Conservation (phyloP, 192 early-diverging fungal species). For the Backusella liffmaniae region DNA sequence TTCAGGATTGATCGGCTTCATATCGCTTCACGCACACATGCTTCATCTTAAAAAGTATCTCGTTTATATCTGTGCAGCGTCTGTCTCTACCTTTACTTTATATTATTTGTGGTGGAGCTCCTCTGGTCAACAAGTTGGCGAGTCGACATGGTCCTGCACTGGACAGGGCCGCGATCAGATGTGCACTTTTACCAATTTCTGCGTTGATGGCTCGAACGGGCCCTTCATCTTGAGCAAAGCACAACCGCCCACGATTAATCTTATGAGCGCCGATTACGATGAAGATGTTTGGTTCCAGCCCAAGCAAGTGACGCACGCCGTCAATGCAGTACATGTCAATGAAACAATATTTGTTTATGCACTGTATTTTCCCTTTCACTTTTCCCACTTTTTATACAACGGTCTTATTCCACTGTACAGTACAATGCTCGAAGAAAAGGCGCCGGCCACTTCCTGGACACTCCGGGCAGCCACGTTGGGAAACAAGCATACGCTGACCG, state of each 20-base stretch:
- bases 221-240: slow-evolving; percentile 3
- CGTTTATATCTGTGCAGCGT: not conserved
- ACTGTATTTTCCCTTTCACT: slow-evolving; percentile 42
- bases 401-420: slow-evolving; percentile 48
- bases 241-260: slow-evolving; percentile 20
- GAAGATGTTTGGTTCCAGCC: slow-evolving; percentile 23
- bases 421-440: slow-evolving; percentile 23
- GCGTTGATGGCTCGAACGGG: slow-evolving; percentile 29
- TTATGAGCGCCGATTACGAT: slow-evolving; percentile 12
- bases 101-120: not conserved
- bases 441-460: slow-evolving; percentile 17
- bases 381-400: slow-evolving; percentile 48
- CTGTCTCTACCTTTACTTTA: not conserved
- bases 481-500: slow-evolving; percentile 18
- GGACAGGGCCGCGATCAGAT: slow-evolving; percentile 20
- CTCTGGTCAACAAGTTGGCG: not conserved
- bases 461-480: slow-evolving; percentile 20
- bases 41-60: not conserved
- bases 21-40: not conserved
- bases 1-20: not conserved
- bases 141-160: slow-evolving; percentile 13
- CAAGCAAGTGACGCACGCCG: not conserved
- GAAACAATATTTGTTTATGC: slow-evolving; percentile 45
- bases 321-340: slow-evolving; percentile 25
- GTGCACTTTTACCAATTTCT: slow-evolving; percentile 35